These are phyloP conservation scores for Nitzschia palea DNA, from an alignment of 108 stramenopile species.

Conservation along the genomic window DNA sequence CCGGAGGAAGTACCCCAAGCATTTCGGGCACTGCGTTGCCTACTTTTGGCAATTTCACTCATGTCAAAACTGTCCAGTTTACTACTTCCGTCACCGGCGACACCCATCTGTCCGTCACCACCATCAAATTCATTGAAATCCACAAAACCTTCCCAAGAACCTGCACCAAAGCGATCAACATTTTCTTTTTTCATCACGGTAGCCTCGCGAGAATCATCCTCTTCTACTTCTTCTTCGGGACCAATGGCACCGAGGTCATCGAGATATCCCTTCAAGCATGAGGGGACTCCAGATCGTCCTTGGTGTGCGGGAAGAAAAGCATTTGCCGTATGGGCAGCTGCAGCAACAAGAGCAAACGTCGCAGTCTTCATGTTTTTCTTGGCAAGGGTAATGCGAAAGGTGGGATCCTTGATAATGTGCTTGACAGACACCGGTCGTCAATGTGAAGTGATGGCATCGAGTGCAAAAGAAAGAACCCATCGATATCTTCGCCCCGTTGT, in stretches of 20 bases:
- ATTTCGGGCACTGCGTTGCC: constrained; percentile 72
- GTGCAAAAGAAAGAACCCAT: too few relatives aligned
- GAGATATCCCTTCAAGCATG: constrained; percentile 59
- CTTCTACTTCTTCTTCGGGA: constrained; percentile 30
- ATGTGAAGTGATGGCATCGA: too few relatives aligned
- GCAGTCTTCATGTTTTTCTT: background rate
- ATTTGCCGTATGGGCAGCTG: background rate
- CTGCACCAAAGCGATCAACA: constrained; percentile 54
- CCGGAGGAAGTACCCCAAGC: constrained; percentile 80
- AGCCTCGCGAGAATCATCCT: constrained; percentile 45
- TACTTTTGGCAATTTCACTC: constrained; percentile 57
- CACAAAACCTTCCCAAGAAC: constrained; percentile 62
- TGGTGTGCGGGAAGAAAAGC: background rate
- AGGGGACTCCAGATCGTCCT: background rate
- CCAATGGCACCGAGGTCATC: constrained; percentile 48
- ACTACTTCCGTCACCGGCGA: constrained; percentile 82
- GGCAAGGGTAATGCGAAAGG: too few relatives aligned
- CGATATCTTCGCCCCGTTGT: too few relatives aligned
- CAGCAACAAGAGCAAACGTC: constrained; percentile 1
- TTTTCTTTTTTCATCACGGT: constrained; percentile 56
- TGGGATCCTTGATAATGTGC: too few relatives aligned
- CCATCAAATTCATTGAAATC: constrained; percentile 88
- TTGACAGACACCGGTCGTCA: too few relatives aligned
- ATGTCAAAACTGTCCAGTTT: constrained; percentile 52
- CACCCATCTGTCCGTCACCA: constrained; percentile 90